Percentiles rank a stretch among this genome's conserved stretches.
Evolutionary conservation across 805 yeast species (phyloP).

Genomic region (Isabelozyma gotoi): DNA sequence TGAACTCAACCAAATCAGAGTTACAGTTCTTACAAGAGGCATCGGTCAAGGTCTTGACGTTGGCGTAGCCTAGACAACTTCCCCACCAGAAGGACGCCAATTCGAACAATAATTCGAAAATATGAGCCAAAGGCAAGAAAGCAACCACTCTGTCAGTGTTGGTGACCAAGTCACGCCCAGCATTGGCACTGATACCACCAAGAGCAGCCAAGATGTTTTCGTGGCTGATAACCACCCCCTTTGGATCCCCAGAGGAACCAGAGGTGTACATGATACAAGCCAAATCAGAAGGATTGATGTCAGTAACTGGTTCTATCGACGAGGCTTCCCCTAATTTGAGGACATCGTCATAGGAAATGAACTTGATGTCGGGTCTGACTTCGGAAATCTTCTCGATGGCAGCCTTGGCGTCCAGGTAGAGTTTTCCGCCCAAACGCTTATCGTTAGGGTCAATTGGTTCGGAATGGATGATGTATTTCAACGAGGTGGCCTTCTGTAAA

Average conservation of each 20-base stretch:
- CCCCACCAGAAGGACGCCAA: conserved; percentile 85
- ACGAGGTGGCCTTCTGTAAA: conserved; percentile 55
- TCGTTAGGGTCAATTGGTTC: conserved; percentile 63
- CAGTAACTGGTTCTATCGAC: conserved; percentile 7
- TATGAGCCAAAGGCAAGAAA: conserved; percentile 94
- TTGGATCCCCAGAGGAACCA: conserved; percentile 83
- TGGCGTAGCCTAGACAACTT: conserved; percentile 83
- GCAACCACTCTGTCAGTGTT: conserved; percentile 74
- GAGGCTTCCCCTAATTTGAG: conserved; percentile 52
- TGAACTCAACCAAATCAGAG: conserved; percentile 83
- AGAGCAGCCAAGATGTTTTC: conserved; percentile 76
- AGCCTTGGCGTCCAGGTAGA: conserved; percentile 54
- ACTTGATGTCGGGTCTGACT: conserved; percentile 73
- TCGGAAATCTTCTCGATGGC: conserved; percentile 61
- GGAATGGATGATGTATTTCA: conserved; percentile 71
- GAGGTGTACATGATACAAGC: conserved; percentile 86
- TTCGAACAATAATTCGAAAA: conserved; percentile 90
- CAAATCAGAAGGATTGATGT: conserved; percentile 57
- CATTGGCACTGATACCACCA: conserved; percentile 73
- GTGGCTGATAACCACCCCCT: conserved; percentile 75
- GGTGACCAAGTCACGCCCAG: conserved; percentile 50
- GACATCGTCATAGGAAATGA: conserved; percentile 66
- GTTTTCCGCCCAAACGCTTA: conserved; percentile 59
- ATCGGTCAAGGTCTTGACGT: conserved; percentile 86
- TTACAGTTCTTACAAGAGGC: conserved; percentile 77